These are phyloP conservation scores for Microsporum canis DNA, from an alignment of 2,329 filamentous ascomycete genomes.

Conservation along the genomic window DNA sequence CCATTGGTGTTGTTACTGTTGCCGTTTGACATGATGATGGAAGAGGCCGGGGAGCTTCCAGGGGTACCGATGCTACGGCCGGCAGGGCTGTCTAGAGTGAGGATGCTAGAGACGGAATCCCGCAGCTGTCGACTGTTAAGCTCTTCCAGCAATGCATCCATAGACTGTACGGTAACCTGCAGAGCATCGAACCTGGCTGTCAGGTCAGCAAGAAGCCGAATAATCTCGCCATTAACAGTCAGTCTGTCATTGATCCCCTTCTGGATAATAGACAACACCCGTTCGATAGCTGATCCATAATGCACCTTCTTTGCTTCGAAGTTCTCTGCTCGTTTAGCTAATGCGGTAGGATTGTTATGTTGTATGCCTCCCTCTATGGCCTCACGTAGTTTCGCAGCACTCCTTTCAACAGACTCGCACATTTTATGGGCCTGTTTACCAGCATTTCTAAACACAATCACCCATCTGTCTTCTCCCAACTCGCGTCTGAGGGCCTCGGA, in stretches of 20 bases:
- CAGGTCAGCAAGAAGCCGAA: conserved; percentile 76
- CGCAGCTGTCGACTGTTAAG: conserved; percentile 64
- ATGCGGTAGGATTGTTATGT: conserved; percentile 55
- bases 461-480: conserved; percentile 89
- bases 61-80: conserved; percentile 60
- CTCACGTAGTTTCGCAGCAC: conserved; percentile 69
- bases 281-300: conserved; percentile 85
- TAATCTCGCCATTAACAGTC: conserved; percentile 90
- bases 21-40: conserved; percentile 45
- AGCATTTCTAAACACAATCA: conserved; percentile 87
- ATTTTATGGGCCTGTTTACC: conserved; percentile 89
- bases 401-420: conserved; percentile 88
- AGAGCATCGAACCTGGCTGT: conserved; percentile 68
- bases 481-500: conserved; percentile 82
- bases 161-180: conserved; percentile 63
- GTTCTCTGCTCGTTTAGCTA: conserved; percentile 76
- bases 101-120: conserved; percentile 85
- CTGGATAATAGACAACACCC: conserved; percentile 84
- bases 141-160: conserved; percentile 66
- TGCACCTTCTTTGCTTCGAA: conserved; percentile 93
- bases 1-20: conserved; percentile 30
- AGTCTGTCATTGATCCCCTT: conserved; percentile 91
- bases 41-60: conserved; percentile 59
- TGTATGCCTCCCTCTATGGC: conserved; percentile 64
- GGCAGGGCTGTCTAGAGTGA: conserved; percentile 69